Evolutionary conservation across 345 rosid genomes (phyloP).

Genomic region (Rhodomyrtus tomentosa): DNA sequence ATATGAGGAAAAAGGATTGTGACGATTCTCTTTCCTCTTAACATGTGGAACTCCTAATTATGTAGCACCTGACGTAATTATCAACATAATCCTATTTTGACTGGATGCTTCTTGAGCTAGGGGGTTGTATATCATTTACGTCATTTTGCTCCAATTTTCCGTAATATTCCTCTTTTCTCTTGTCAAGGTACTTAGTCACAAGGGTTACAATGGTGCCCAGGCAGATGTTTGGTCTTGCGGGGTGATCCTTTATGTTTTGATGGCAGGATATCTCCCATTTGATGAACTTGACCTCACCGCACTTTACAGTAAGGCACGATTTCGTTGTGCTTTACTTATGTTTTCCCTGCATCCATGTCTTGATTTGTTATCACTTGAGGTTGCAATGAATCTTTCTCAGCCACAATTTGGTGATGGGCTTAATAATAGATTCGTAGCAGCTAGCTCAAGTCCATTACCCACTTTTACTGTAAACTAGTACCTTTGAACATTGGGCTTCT

Average conservation of each 20-base stretch:
- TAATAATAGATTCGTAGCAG: not conserved
- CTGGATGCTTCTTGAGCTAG: not conserved
- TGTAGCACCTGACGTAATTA: slow-evolving; percentile 91
- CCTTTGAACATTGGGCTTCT: not conserved
- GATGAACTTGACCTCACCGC: slow-evolving; percentile 96
- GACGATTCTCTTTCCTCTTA: not conserved
- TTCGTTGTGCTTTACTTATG: slow-evolving; percentile 1
- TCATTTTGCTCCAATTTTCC: not conserved
- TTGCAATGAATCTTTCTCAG: not conserved
- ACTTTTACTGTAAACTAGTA: not conserved
- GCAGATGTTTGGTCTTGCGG: slow-evolving; percentile 99
- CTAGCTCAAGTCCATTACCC: not conserved
- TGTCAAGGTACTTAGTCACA: slow-evolving; percentile 84
- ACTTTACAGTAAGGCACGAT: slow-evolving; percentile 80
- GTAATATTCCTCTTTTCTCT: not conserved
- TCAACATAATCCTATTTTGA: not conserved
- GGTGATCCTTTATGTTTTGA: slow-evolving; percentile 83
- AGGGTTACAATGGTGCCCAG: slow-evolving; percentile 87
- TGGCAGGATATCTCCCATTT: slow-evolving; percentile 98
- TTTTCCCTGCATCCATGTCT: not conserved
- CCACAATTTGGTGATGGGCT: not conserved
- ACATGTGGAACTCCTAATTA: slow-evolving; percentile 95
- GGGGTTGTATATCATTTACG: not conserved
- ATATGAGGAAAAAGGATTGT: not conserved
- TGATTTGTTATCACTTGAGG: not conserved